Evolutionary conservation across 257 asterid species (phyloP).

Genomic region (Lantana camara): DNA sequence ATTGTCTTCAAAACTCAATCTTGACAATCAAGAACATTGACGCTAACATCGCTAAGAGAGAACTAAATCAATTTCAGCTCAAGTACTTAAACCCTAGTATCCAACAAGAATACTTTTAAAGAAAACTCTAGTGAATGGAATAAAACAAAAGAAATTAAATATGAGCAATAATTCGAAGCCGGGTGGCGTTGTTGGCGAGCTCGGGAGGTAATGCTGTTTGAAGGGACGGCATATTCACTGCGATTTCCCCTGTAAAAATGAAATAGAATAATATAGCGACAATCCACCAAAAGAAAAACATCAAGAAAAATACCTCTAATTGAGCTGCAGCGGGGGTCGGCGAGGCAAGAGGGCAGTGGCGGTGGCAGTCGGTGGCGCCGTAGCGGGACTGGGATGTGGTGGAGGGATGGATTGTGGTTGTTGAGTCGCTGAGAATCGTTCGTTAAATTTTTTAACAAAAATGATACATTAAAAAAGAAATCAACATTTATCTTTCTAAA

Average conservation of each 20-base stretch:
- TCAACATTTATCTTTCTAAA: too few species aligned
- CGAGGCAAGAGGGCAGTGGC: too few species aligned
- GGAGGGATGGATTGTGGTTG: too few species aligned
- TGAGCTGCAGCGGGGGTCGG: too few species aligned
- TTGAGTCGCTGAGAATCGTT: too few species aligned
- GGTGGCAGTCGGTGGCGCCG: too few species aligned
- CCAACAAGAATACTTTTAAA: not conserved
- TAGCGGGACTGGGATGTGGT: too few species aligned
- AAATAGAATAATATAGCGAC: not conserved
- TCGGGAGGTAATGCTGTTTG: slow-evolving; percentile 95
- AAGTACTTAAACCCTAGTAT: too few species aligned
- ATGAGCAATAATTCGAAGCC: slow-evolving; percentile 47
- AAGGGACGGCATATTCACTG: slow-evolving; percentile 73
- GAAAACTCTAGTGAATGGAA: not conserved
- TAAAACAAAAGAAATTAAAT: slow-evolving; percentile 19
- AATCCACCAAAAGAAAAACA: too few species aligned
- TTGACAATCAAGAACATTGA: not conserved
- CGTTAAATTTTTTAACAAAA: too few species aligned
- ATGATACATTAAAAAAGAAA: too few species aligned
- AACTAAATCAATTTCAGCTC: not conserved
- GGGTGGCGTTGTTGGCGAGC: slow-evolving; percentile 81
- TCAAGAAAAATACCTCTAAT: too few species aligned
- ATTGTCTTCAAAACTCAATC: not conserved
- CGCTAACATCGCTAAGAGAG: not conserved
- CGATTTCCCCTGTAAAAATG: slow-evolving; percentile 3